phyloP scores from a whole-genome alignment of 768 basidiomycete genomes.

The Boletus rubropictus region DNA sequence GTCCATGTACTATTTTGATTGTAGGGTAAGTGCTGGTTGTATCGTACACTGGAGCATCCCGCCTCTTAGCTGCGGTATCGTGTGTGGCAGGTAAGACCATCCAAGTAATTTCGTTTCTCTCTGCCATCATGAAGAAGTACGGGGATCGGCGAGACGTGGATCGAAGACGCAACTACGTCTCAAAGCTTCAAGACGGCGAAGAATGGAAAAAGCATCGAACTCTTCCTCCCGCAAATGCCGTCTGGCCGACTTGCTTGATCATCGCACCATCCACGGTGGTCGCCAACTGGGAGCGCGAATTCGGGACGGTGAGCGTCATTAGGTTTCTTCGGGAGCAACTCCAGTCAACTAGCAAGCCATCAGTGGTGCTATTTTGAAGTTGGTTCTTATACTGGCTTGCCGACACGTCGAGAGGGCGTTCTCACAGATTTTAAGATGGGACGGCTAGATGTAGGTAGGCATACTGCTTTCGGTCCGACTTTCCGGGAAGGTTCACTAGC shows the following conservation, averaged over 20 bases:
- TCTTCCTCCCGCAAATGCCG: constrained; percentile 60
- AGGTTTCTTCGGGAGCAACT: neutral
- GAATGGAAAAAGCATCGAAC: constrained; percentile 48
- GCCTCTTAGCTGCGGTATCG: constrained; percentile 4
- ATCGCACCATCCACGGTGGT: constrained; percentile 83
- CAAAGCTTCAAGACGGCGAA: constrained; percentile 52
- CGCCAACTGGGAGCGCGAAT: constrained; percentile 86
- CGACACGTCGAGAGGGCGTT: constrained; percentile 48
- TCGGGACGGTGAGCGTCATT: constrained; percentile 54
- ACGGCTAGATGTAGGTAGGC: constrained; percentile 76
- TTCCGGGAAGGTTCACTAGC: neutral
- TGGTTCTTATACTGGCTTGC: constrained; percentile 57
- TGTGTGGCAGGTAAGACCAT: constrained; percentile 84
- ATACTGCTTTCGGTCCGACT: neutral
- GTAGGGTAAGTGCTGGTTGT: constrained; percentile 22
- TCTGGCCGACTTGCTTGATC: constrained; percentile 86
- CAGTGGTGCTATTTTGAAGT: constrained; percentile 97
- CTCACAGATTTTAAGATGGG: constrained; percentile 75
- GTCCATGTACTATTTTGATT: neutral
- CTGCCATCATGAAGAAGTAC: constrained; percentile 84
- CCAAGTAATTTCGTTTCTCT: constrained; percentile 83
- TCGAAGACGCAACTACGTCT: constrained; percentile 64
- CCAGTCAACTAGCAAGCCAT: neutral
- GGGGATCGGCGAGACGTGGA: constrained; percentile 60
- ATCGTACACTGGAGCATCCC: neutral